Evolutionary conservation across 2,329 filamentous ascomycete species (phyloP), one percentile per base, ranked within the genome.

Genomic region (Monosporascus sp.): DNA sequence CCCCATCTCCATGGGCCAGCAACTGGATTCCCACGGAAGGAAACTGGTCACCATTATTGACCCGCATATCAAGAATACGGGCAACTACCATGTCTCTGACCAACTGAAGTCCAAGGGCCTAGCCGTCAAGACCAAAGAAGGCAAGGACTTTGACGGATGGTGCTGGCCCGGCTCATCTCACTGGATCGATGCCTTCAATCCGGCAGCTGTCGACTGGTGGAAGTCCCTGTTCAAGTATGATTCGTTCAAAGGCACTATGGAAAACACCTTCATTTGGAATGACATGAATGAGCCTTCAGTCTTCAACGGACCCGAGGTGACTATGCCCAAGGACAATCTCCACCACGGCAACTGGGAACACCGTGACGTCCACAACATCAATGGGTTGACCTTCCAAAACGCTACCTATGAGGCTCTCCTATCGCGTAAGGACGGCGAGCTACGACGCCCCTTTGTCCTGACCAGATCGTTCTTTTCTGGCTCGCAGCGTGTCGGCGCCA

Each of bases 231-330:
- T 96, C 80, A 86, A 88, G 64, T 97, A 95, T 60, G 85, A 90
- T 67, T 81, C 75, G 41, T 99, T 97, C 79, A 89, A 90, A 70
- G 92, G 91, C 47, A 90, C 90, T 1, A 80, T 86, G 62, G 79
- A 86, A 58, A 99, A 97, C 70, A 86, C 90, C 0, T 97, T 90
- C 71, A 84, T 99, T 63, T 99, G 94, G 94, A 99, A 99, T 70
- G 94, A 99, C 70, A 99, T 99, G 94, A 97, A 97, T 68, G 94
- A 99, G 74, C 94, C 94, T 0, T 97, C 94, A 0, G 94, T 99
- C 2, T 99, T 99, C 77, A 97, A 97, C 68, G 94, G 94, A 0
- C 94, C 94, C 0, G 94, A 99, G 71, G 96, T 91, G 3, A 97
- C 93, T 5, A 97, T 97, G 92, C 94, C 94, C 56, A 97, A 97